Conservation (phyloP, 768 basidiomycete species). For the Auricularia auricula-judae region DNA sequence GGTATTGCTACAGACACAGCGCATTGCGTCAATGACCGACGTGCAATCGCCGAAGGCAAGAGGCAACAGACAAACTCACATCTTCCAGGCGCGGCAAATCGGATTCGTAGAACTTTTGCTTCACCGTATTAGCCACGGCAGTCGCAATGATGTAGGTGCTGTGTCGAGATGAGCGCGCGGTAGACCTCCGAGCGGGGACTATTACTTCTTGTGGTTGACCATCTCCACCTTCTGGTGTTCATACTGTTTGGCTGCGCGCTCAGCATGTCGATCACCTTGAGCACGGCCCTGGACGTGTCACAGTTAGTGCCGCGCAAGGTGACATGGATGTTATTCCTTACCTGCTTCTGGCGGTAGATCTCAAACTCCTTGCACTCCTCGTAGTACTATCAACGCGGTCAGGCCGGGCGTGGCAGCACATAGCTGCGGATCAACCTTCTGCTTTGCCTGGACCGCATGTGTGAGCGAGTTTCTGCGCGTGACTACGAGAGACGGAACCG, state of each 20-base stretch:
- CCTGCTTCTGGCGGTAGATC: conserved; percentile 71
- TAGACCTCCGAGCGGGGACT: neutral
- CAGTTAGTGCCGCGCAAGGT: neutral
- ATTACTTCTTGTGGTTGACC: conserved; percentile 72
- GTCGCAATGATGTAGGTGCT: conserved; percentile 66
- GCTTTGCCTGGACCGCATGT: conserved; percentile 37
- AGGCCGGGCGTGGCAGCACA: neutral
- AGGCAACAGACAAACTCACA: conserved; percentile 32
- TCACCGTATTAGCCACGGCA: conserved; percentile 54
- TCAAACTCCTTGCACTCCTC: conserved; percentile 68
- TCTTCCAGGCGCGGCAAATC: conserved; percentile 63
- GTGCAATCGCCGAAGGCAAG: conserved; percentile 4
- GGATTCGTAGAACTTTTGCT: conserved; percentile 59
- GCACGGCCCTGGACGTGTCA: conserved; percentile 39
- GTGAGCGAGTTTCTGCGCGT: conserved; percentile 2
- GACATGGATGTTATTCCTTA: conserved; percentile 13
- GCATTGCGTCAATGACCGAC: conserved; percentile 5
- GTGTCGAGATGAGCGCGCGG: neutral
- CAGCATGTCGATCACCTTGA: conserved; percentile 65
- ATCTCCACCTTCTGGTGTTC: conserved; percentile 71
- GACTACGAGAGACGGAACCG: conserved; percentile 10
- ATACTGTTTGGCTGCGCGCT: conserved; percentile 58
- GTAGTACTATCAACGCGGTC: conserved; percentile 46
- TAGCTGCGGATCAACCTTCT: conserved; percentile 34
- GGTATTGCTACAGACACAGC: conserved; percentile 51